phyloP scores from a whole-genome alignment of 140 eudicot species.

The Eryngium alpinum region DNA sequence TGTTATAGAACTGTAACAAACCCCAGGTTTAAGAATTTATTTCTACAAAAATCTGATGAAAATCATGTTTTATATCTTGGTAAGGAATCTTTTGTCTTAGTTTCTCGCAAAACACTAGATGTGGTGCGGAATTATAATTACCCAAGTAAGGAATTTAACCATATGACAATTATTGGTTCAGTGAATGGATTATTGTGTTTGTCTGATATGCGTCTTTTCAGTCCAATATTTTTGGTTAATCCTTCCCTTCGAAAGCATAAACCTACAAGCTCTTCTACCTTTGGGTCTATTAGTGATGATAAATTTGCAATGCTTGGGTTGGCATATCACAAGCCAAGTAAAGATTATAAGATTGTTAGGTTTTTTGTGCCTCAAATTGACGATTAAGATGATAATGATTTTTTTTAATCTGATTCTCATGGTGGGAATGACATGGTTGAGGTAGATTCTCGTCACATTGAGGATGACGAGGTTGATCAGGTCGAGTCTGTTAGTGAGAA shows the following conservation, averaged over 20 bases:
- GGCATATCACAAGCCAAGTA: not conserved
- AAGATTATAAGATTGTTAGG: conserved; percentile 1
- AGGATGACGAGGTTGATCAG: no score
- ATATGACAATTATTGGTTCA: not conserved
- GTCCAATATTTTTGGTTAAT: not conserved
- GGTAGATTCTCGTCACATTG: no score
- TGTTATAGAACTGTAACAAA: not conserved
- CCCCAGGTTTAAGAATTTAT: not conserved
- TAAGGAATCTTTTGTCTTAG: not conserved
- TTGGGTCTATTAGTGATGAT: not conserved
- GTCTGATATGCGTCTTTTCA: not conserved
- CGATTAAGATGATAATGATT: no score
- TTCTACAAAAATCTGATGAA: not conserved
- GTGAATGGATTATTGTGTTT: not conserved
- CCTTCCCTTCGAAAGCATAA: not conserved
- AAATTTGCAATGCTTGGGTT: not conserved
- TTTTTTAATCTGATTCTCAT: no score
- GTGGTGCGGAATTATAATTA: not conserved
- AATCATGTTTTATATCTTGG: not conserved
- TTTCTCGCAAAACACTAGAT: not conserved
- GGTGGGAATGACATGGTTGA: not conserved
- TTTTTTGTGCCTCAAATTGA: not conserved
- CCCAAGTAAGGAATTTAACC: not conserved
- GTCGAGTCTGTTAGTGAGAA: no score
- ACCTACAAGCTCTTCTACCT: not conserved